phyloP scores from a whole-genome alignment of 495 filamentous ascomycete species.

The Hyphodiscus hymeniophilus region DNA sequence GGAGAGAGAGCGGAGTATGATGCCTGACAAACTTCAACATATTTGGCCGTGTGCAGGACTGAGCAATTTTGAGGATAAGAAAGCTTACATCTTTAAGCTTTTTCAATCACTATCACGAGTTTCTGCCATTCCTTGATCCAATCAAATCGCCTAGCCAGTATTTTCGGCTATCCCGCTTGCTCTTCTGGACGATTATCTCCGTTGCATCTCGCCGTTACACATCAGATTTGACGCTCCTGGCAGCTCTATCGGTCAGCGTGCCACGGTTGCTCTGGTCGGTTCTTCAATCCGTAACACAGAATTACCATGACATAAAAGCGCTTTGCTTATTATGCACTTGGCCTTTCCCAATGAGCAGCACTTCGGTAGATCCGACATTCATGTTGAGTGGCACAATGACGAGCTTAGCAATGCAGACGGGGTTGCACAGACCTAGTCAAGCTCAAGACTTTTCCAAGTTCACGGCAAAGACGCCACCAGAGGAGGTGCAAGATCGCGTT shows the following conservation, averaged over 20 bases:
- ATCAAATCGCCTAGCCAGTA: constrained; percentile 61
- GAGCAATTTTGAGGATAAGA: too few species aligned
- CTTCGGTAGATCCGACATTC: constrained; percentile 70
- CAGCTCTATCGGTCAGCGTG: constrained; percentile 61
- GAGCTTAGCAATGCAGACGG: constrained; percentile 77
- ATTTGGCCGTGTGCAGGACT: too few species aligned
- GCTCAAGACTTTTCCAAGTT: not conserved
- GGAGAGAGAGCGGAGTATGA: too few species aligned
- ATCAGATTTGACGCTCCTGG: constrained; percentile 53
- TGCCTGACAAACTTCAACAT: too few species aligned
- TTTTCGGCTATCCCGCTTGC: constrained; percentile 56
- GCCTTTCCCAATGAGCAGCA: constrained; percentile 67
- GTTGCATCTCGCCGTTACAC: constrained; percentile 69
- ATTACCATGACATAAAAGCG: constrained; percentile 82
- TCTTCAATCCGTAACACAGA: constrained; percentile 68
- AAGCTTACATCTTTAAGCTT: too few species aligned
- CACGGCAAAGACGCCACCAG: constrained; percentile 54
- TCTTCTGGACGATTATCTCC: constrained; percentile 79
- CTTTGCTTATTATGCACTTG: constrained; percentile 79
- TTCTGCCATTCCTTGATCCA: constrained; percentile 70
- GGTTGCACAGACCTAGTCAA: constrained; percentile 80
- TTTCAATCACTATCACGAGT: constrained; percentile 76
- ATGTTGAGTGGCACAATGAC: constrained; percentile 84
- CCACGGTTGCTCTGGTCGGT: constrained; percentile 69
- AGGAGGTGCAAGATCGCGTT: constrained; percentile 76